These are phyloP conservation scores for Sicyos baderoa DNA, from an alignment of 306 rosid genomes.

Conservation along the genomic window DNA sequence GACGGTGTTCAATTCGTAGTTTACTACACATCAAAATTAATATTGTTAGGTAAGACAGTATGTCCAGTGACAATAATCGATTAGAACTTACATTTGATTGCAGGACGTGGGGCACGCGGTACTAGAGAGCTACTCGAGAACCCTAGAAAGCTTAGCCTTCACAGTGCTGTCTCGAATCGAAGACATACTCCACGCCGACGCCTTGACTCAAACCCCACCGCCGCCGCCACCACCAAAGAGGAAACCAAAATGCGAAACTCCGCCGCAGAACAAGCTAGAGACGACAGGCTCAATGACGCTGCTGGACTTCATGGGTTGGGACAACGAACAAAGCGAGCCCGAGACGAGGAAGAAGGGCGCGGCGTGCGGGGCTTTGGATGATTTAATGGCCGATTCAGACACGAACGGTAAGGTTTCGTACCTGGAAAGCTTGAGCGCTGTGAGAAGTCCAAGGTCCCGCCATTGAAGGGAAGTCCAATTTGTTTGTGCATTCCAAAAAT, in stretches of 20 bases:
- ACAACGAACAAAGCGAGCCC: slow-evolving; percentile 34
- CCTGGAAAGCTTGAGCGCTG: slow-evolving; percentile 62
- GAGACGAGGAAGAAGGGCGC: slow-evolving; percentile 33
- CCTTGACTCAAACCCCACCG: slow-evolving; percentile 36
- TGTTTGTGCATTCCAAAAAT: too few relatives aligned
- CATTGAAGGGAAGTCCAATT: too few relatives aligned
- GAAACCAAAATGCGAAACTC: slow-evolving; percentile 19
- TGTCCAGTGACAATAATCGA: too few relatives aligned
- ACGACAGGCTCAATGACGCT: slow-evolving; percentile 54
- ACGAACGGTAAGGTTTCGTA: slow-evolving; percentile 48
- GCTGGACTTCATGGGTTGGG: slow-evolving; percentile 97
- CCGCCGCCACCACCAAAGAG: slow-evolving; percentile 7
- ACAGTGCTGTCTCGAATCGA: slow-evolving; percentile 91
- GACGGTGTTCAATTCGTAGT: too few relatives aligned
- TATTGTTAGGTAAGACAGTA: too few relatives aligned
- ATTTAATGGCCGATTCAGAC: neutral
- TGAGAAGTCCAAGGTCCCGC: slow-evolving; percentile 82
- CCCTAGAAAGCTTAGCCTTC: slow-evolving; percentile 85
- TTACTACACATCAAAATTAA: too few relatives aligned
- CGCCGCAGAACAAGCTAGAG: slow-evolving; percentile 29
- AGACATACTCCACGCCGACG: slow-evolving; percentile 78
- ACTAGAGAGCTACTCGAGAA: slow-evolving; percentile 91
- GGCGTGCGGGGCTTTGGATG: neutral
- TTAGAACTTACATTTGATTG: neutral
- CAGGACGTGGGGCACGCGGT: slow-evolving; percentile 97